Base-by-base conservation (phyloP, 139 green algal species). In the Coelastrella sp. region DNA sequence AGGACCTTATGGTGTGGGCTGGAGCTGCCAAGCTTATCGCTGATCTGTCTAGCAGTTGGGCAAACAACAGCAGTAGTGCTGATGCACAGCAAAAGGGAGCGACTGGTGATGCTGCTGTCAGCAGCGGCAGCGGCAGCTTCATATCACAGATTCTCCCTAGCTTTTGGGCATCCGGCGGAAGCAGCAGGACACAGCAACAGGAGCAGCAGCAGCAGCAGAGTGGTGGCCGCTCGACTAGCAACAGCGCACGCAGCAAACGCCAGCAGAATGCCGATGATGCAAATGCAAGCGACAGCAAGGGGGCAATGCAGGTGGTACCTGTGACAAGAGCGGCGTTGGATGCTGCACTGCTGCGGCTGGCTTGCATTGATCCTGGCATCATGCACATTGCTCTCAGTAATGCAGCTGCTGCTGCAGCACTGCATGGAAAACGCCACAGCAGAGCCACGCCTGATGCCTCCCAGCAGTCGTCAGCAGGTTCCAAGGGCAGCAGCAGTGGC, bases 151-250 rank as follows among this genome's bases (percentile, higher is more conserved):
- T 87, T 22, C 13, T 87, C 13, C 82, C 58, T 14, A 64, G 58
- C 47, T 64, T 87, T 17, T 68, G 54, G 61, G 64, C 60, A 47
- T 74, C 13, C 11, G 11, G 56, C 17, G 17, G 10, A 57, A 11
- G 17, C 16, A 75, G 14, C 47, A 88, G 77, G 54, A 23, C 17
- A n/a, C 56, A 65, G 56, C 82, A 87, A 47, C 83, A 88, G 83
- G 65, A 88, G 83, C 83, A 88, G 83, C 83, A 88, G 83, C 61
- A 65, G 47, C 82, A 20, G 81, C 11, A 32, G 61, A 8, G 11
- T 64, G 19, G 56, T 20, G 56, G 13, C 19, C 22, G 19, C 56
- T 73, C 8, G 5, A 17, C 79, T 65, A 11, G 59, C 80, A 86
- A 65, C 59, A 74, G 6, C 59, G 61, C 14, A 32, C 16, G 59